Conservation (phyloP, 768 basidiomycete genomes). For the Termitomyces sp. region DNA sequence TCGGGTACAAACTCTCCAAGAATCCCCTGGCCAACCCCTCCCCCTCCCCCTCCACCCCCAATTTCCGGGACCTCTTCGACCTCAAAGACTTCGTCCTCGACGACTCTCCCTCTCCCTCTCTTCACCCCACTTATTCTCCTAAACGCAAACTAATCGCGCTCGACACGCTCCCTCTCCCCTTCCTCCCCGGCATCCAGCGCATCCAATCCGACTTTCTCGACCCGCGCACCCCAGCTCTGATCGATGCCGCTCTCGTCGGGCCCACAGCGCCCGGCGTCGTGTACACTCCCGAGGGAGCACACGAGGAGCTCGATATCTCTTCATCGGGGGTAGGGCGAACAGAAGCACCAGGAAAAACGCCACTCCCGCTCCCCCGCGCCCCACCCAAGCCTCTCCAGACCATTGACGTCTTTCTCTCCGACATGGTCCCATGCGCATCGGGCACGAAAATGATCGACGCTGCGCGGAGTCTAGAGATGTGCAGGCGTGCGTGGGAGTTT, state of each 20-base stretch:
- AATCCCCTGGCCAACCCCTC: background rate
- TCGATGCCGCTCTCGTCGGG: conserved; percentile 30
- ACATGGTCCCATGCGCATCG: conserved; percentile 83
- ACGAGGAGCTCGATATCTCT: too few relatives aligned
- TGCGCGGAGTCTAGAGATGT: conserved; percentile 66
- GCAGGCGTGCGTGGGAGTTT: conserved; percentile 69
- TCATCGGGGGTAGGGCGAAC: too few relatives aligned
- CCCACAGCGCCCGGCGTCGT: background rate
- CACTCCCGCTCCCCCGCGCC: background rate
- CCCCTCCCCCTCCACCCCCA: background rate
- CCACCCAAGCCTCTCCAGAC: conserved; percentile 26
- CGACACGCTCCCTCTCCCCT: conserved; percentile 69
- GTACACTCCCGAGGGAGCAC: background rate
- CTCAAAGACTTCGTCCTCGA: background rate
- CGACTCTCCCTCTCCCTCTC: background rate
- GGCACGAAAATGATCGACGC: conserved; percentile 67
- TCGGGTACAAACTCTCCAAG: background rate
- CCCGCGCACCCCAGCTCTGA: conserved; percentile 37
- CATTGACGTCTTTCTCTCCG: conserved; percentile 81
- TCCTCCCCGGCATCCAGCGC: conserved; percentile 69
- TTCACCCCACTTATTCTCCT: too few relatives aligned
- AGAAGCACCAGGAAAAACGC: too few relatives aligned
- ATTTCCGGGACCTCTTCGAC: background rate
- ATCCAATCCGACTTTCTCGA: conserved; percentile 78
- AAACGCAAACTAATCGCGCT: conserved; percentile 71